phyloP scores from a whole-genome alignment of 805 yeast genomes.

The Yamadazyma olivae region DNA sequence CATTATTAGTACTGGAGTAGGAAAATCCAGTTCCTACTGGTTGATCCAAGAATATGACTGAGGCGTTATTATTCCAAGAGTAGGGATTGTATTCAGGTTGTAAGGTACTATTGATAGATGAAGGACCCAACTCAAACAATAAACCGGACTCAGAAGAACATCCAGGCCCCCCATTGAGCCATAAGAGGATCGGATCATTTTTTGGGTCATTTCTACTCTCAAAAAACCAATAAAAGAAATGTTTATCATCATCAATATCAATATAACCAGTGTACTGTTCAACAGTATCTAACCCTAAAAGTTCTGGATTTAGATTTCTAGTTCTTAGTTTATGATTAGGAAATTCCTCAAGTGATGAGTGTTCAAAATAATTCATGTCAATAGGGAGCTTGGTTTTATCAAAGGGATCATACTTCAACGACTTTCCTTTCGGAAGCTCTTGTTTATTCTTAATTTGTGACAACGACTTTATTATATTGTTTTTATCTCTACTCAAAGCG shows the following conservation, averaged over 20 bases:
- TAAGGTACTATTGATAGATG: constrained; percentile 18
- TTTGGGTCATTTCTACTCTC: constrained; percentile 32
- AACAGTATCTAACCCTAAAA: constrained; percentile 73
- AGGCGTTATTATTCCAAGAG: constrained; percentile 31
- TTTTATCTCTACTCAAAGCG: no score
- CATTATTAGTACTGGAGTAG: constrained; percentile 14
- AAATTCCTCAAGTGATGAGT: no score
- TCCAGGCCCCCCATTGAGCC: constrained; percentile 35
- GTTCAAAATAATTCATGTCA: no score
- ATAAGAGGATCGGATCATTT: constrained; percentile 27
- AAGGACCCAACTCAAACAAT: constrained; percentile 30
- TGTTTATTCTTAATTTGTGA: no score
- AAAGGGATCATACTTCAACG: no score
- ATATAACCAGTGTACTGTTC: constrained; percentile 80
- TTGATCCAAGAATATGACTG: constrained; percentile 34
- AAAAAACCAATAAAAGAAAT: constrained; percentile 30
- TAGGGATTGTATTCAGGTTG: constrained; percentile 25
- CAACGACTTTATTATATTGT: no score
- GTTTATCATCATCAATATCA: constrained; percentile 68
- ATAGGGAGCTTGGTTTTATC: no score
- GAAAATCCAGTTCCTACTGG: constrained; percentile 27
- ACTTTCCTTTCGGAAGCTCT: no score
- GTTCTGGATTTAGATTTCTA: constrained; percentile 38
- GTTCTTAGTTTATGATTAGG: constrained; percentile 9
- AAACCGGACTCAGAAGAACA: constrained; percentile 28